These are phyloP conservation scores for Nothophoma quercina DNA, from an alignment of 2,329 filamentous ascomycete genomes.

Conservation along the genomic window DNA sequence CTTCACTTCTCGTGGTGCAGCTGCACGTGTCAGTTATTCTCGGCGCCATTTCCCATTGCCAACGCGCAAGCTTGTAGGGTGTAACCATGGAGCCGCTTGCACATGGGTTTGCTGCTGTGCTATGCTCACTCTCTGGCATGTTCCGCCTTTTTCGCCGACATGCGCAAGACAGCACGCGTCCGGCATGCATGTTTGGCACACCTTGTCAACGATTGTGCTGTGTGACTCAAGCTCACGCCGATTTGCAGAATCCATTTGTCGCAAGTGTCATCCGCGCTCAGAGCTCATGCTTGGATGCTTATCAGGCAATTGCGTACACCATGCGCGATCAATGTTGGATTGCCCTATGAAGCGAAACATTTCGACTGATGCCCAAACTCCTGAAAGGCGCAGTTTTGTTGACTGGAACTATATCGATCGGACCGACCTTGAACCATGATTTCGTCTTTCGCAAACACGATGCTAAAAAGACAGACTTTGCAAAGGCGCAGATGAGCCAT, in stretches of 20 bases:
- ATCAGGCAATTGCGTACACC: too few species aligned
- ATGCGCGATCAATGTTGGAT: too few species aligned
- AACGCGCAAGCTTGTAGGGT: constrained; percentile 8
- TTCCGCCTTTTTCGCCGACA: constrained; percentile 10
- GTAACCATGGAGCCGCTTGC: constrained; percentile 4
- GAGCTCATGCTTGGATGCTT: too few species aligned
- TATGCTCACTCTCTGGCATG: not conserved
- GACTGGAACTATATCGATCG: too few species aligned
- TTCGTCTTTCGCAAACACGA: too few species aligned
- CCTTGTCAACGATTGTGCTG: not conserved
- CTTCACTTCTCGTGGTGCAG: constrained; percentile 17
- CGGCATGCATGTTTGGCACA: not conserved
- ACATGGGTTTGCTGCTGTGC: constrained; percentile 13
- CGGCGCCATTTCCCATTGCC: constrained; percentile 2
- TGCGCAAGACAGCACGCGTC: constrained; percentile 1
- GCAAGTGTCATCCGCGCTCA: too few species aligned
- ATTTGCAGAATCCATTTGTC: not conserved
- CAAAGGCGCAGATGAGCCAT: too few species aligned
- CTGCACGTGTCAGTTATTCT: constrained; percentile 9
- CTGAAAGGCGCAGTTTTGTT: too few species aligned
- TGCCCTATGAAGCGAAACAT: too few species aligned
- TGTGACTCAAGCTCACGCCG: not conserved
- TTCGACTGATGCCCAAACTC: too few species aligned
- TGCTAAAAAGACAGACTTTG: too few species aligned
- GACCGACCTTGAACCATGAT: too few species aligned